Conservation (phyloP, 139 green algal species). For the Microglena sp. region DNA sequence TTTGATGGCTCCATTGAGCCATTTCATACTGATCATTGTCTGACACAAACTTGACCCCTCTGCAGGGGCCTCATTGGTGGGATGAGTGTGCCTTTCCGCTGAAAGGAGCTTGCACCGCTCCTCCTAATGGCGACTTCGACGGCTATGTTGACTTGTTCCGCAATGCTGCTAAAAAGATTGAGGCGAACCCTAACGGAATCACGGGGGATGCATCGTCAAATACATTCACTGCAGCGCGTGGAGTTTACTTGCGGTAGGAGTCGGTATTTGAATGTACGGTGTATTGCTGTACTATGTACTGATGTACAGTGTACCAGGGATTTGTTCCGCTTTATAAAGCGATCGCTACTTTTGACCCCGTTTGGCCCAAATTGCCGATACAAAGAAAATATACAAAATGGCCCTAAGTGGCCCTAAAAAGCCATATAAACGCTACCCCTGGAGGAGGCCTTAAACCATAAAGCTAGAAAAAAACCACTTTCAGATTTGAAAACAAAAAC, state of each 20-base stretch:
- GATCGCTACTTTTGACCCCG: too few species aligned
- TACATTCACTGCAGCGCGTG: conserved; percentile 38
- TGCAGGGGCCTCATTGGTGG: conserved; percentile 10
- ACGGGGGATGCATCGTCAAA: conserved; percentile 47
- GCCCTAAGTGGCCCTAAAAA: too few species aligned
- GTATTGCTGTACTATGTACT: background rate
- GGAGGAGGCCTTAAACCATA: too few species aligned
- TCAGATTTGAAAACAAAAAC: too few species aligned
- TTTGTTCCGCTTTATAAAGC: background rate
- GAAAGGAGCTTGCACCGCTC: conserved; percentile 30
- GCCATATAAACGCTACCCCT: too few species aligned
- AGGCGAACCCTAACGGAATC: conserved; percentile 15
- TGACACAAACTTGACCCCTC: background rate
- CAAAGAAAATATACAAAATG: too few species aligned
- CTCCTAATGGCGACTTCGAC: conserved; percentile 37
- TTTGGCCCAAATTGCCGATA: too few species aligned
- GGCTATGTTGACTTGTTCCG: conserved; percentile 28
- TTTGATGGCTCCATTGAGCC: background rate
- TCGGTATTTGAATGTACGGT: background rate
- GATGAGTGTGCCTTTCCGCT: conserved; percentile 21
- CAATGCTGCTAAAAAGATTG: conserved; percentile 4
- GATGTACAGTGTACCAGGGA: background rate
- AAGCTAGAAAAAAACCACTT: too few species aligned
- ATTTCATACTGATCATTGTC: background rate
- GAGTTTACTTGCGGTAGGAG: conserved; percentile 32